Base-by-base conservation (phyloP, 2,329 filamentous ascomycete genomes). In the Xylariaceae sp. region DNA sequence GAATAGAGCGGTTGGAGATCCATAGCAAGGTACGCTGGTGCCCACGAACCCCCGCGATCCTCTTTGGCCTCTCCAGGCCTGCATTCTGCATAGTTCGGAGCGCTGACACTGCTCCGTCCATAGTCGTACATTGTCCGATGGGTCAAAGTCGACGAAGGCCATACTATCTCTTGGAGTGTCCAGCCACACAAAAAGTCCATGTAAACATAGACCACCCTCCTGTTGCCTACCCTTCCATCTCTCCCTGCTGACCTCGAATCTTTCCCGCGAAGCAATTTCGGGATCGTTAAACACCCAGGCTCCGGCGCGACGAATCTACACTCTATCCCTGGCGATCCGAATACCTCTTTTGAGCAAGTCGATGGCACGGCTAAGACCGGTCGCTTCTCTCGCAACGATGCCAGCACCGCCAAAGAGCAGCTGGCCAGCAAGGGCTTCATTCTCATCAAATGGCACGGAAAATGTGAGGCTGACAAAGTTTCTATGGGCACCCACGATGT, bases 121-220 rank as follows among this genome's bases (percentile, higher is more conserved):
- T 54, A 97, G 93, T 95, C 89, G 50, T 98, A 98, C 69, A 89
- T 98, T 55, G 88, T 98, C 43, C 89, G 93, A 60, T 98, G 93
- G 91, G 87, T 96, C 54, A 85, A 89, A 62, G 91, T 96, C 54
- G 83, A 89, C 42, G 83, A 89, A 50, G 86, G 86, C 40, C 85
- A 95, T 64, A 95, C 90, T 38, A 89, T 98, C 56, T 95, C 90
- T 13, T 98, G 93, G 93, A 96, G 89, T 59, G 81, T 98, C 30
- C 90, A 97, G 62, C 93, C 93, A 33, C 89, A 97, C 65, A 97
- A 95, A 72, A 97, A 96, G 69, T 96, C 91, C 44, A 85, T 98
- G 81, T 85, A 68, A 56, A 70, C 54, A 43, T 26, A 38, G 18
- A 16, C n/a, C 34, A 19, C 37, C 22, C 33, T 17, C n/a, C 11